phyloP scores from a whole-genome alignment of 192 early-diverging fungal genomes.

The Rhizophagus prolifer region DNA sequence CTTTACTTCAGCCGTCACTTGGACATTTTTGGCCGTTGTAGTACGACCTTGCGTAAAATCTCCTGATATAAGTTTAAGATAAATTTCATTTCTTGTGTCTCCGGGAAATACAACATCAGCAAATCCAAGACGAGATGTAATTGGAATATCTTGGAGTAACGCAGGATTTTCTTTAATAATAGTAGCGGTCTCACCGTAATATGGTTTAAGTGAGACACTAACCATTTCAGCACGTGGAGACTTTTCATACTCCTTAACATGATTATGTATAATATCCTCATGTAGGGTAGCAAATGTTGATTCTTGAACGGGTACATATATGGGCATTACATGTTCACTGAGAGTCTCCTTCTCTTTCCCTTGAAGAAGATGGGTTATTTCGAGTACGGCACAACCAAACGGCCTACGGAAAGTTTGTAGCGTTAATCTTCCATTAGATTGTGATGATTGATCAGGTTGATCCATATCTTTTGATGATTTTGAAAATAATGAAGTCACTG shows the following conservation, averaged over 20 bases:
- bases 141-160: slow-evolving; percentile 41
- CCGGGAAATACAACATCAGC: slow-evolving; percentile 57
- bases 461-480: slow-evolving; percentile 26
- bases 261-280: slow-evolving; percentile 56
- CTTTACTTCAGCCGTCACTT: slow-evolving; percentile 59
- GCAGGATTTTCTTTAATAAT: slow-evolving; percentile 45
- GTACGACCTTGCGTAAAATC: slow-evolving; percentile 52
- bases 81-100: slow-evolving; percentile 58
- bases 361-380: slow-evolving; percentile 47
- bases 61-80: slow-evolving; percentile 56
- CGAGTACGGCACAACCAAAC: slow-evolving; percentile 62
- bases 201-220: slow-evolving; percentile 46
- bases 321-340: slow-evolving; percentile 50
- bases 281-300: slow-evolving; percentile 49
- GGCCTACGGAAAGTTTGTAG: slow-evolving; percentile 48
- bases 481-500: slow-evolving; percentile 21
- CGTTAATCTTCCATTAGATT: slow-evolving; percentile 1
- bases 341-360: slow-evolving; percentile 30
- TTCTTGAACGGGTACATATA: slow-evolving; percentile 53
- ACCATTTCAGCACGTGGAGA: slow-evolving; percentile 46
- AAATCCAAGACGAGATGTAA: slow-evolving; percentile 60
- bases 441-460: slow-evolving; percentile 24
- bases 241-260: slow-evolving; percentile 44
- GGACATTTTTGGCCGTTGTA: slow-evolving; percentile 52
- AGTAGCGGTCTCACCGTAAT: slow-evolving; percentile 40